Conservation (phyloP, 495 filamentous ascomycete genomes). For the Neurospora sp. region DNA sequence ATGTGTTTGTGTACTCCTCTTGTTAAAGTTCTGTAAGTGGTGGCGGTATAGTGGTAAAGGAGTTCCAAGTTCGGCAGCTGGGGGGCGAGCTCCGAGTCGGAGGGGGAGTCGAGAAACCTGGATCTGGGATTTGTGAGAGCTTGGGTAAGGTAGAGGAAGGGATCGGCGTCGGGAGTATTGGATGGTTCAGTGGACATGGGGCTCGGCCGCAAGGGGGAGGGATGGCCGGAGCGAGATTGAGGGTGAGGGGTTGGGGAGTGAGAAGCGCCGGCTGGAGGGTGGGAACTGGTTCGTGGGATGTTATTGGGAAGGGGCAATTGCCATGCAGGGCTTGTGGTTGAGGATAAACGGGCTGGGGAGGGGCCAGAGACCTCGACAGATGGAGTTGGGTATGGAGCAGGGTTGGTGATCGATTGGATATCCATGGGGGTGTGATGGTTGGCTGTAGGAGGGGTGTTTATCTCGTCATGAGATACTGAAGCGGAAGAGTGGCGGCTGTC, state of each 20-base stretch:
- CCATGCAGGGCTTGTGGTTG: background rate
- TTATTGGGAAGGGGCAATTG: background rate
- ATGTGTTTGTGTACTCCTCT: background rate
- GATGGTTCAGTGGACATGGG: background rate
- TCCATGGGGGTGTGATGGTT: background rate
- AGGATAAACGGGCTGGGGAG: background rate
- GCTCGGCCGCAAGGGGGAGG: background rate
- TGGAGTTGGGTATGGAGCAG: background rate
- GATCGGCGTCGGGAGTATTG: constrained; percentile 4
- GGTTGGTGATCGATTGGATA: background rate
- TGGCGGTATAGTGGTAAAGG: constrained; percentile 17
- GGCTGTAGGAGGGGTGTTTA: background rate
- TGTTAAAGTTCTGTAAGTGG: constrained; percentile 10
- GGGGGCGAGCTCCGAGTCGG: background rate
- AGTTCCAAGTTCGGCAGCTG: constrained; percentile 18
- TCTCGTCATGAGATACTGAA: background rate
- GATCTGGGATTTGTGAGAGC: background rate
- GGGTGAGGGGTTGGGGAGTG: background rate
- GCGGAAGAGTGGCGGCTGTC: background rate
- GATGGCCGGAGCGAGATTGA: background rate
- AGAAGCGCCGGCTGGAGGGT: background rate
- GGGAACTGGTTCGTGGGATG: background rate
- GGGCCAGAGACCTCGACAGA: background rate
- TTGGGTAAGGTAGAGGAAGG: constrained; percentile 12
- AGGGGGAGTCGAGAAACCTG: background rate